Evolutionary conservation across 139 green algal genomes (phyloP), one percentile per base, ranked within the genome.

Genomic region (Penium margaritaceum): DNA sequence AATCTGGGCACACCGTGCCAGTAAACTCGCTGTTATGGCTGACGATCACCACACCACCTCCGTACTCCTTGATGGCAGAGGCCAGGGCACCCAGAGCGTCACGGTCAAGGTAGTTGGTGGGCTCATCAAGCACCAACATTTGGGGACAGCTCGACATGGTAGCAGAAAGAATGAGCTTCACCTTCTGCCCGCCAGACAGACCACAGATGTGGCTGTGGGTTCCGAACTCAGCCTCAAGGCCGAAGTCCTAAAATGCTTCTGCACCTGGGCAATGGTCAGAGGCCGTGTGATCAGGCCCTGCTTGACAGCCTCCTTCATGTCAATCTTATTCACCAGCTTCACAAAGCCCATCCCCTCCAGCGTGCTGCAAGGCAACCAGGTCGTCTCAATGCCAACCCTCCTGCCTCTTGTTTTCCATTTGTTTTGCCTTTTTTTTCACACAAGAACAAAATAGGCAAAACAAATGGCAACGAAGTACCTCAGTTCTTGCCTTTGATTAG

Each of bases 311-410:
- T 95, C 90, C 81, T 91, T 90, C 63, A 85, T 84, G 76, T 97
- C 92, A 32, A 95, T 76, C 69, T 94, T 87, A 17, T 87, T 89
- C 21, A 96, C 79, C 78, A 92, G 79, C 88, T 96, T 96, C 70
- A 85, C 82, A 65, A 92, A 92, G 63, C 90, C 90, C 70, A 92
- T 84, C 64, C 95, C 88, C 55, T 89, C 81, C 55, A 97, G 86
- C 84, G 76, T 85, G 66, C 14, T 24, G n/a, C n/a, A n/a, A n/a
- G n/a, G n/a, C 15, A 75, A 67, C 32, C 67, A 84, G 63, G 15
- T 57, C 36, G 68, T 58, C 15, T 34, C 82, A 67, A 71, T 89
- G 79, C 47, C 47, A 3, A 21, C 47, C 47, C 29, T 58, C 57
- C 65, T n/a, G n/a, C n/a, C n/a, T n/a, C n/a, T n/a, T n/a, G n/a